phyloP scores from a whole-genome alignment of 2,329 filamentous ascomycete species.

The Pseudocercospora fuligena region DNA sequence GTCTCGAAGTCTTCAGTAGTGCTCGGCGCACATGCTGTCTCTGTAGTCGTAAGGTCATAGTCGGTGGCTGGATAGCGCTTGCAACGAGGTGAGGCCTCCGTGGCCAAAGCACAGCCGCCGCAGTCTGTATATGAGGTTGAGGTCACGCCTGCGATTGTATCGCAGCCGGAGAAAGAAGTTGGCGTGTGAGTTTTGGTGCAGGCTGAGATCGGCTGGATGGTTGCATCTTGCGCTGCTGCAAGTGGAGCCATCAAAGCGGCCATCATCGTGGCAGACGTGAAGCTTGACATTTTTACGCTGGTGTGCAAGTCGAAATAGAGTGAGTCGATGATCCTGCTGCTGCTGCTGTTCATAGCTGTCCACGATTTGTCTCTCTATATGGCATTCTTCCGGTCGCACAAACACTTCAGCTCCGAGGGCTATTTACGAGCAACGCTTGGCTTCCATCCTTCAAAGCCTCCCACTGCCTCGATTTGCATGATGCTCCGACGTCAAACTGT shows the following conservation, averaged over 20 bases:
- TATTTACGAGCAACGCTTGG: conserved; percentile 4
- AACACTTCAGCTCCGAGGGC: conserved; percentile 1
- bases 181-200: not conserved
- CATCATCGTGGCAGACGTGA: not conserved
- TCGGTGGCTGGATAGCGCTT: too few species aligned
- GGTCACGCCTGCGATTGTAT: too few species aligned
- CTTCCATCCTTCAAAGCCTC: conserved; percentile 9
- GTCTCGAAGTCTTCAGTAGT: not conserved
- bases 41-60: too few species aligned
- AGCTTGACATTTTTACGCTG: not conserved
- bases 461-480: not conserved
- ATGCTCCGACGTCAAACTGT: not conserved
- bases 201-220: not conserved
- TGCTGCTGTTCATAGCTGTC: not conserved
- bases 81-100: too few species aligned
- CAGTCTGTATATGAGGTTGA: too few species aligned
- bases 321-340: not conserved
- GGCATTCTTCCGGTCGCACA: not conserved
- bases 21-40: not conserved
- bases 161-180: not conserved
- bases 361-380: not conserved
- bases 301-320: not conserved
- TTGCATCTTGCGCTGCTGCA: not conserved
- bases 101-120: too few species aligned
- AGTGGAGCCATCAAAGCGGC: not conserved